Conservation (phyloP, 352 stramenopile species). For the Aphanomyces cochlioides region DNA sequence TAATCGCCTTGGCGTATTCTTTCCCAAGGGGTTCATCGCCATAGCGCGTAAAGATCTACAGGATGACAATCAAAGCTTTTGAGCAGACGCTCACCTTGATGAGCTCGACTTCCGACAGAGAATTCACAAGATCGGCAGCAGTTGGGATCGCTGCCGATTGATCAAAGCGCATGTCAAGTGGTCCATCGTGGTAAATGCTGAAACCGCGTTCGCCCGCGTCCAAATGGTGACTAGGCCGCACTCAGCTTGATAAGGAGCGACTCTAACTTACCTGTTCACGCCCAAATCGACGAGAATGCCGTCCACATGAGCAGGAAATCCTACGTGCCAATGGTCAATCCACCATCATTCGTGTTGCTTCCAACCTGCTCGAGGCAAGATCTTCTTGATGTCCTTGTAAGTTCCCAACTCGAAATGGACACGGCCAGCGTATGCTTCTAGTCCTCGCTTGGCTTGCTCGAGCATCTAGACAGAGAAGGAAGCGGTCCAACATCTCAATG, state of each 20-base stretch:
- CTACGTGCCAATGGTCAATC: not conserved
- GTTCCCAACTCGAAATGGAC: constrained; percentile 59
- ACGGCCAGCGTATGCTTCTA: constrained; percentile 45
- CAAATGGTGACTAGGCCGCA: constrained; percentile 43
- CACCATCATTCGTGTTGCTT: not conserved
- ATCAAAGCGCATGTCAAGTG: constrained; percentile 80
- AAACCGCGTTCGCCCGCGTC: constrained; percentile 64
- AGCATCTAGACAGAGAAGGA: constrained; percentile 34
- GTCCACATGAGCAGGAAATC: constrained; percentile 52
- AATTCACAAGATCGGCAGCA: constrained; percentile 65
- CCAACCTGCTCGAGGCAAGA: constrained; percentile 37
- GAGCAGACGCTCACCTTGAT: constrained; percentile 36
- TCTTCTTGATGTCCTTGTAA: constrained; percentile 48
- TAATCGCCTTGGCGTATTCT: constrained; percentile 75
- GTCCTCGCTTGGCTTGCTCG: constrained; percentile 50
- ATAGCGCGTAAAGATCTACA: constrained; percentile 56
- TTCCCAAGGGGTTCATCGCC: constrained; percentile 75
- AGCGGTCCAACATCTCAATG: not conserved
- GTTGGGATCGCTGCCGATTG: constrained; percentile 39
- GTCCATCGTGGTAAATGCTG: constrained; percentile 66
- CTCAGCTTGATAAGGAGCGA: not conserved
- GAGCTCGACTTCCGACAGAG: constrained; percentile 65
- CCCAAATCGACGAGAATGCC: constrained; percentile 76
- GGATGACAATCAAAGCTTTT: not conserved
- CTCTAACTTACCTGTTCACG: constrained; percentile 56